phyloP scores from a whole-genome alignment of 2,329 filamentous ascomycete species.

The Stemphylium vesicarium region DNA sequence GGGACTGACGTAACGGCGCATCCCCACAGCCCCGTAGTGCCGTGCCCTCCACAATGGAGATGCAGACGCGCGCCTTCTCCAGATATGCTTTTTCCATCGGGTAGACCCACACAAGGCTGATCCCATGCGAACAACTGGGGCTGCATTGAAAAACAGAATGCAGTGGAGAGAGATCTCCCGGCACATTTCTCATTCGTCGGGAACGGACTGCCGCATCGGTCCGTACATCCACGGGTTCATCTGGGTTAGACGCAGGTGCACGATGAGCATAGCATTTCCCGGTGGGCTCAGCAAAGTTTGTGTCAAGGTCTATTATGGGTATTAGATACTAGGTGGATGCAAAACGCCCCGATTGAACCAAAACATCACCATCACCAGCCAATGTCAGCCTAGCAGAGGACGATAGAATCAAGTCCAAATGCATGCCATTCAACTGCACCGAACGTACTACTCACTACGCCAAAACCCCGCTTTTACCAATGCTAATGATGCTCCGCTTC shows the following conservation, averaged over 20 bases:
- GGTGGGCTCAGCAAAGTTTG: neutral
- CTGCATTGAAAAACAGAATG: neutral
- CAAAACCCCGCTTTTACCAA: slow-evolving; percentile 12
- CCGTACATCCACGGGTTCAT: neutral
- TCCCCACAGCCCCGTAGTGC: neutral
- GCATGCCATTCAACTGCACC: slow-evolving; percentile 28
- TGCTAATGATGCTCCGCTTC: slow-evolving; percentile 29
- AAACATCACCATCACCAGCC: neutral
- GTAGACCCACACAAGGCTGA: neutral
- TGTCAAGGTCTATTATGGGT: neutral
- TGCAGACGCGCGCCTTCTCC: neutral
- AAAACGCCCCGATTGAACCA: neutral
- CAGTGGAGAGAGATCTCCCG: neutral
- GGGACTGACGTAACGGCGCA: slow-evolving; percentile 12
- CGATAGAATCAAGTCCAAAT: neutral
- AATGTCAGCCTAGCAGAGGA: too few species aligned
- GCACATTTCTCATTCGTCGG: too few species aligned
- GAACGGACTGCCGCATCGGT: neutral
- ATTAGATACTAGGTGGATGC: neutral
- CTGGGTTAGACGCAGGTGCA: neutral
- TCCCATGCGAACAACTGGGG: neutral
- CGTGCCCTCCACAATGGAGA: neutral
- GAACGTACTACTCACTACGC: slow-evolving; percentile 20
- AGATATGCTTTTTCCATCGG: neutral
- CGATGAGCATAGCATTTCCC: neutral